Conservation (phyloP, 2,329 filamentous ascomycete genomes). For the Trichoderma koningiopsis region DNA sequence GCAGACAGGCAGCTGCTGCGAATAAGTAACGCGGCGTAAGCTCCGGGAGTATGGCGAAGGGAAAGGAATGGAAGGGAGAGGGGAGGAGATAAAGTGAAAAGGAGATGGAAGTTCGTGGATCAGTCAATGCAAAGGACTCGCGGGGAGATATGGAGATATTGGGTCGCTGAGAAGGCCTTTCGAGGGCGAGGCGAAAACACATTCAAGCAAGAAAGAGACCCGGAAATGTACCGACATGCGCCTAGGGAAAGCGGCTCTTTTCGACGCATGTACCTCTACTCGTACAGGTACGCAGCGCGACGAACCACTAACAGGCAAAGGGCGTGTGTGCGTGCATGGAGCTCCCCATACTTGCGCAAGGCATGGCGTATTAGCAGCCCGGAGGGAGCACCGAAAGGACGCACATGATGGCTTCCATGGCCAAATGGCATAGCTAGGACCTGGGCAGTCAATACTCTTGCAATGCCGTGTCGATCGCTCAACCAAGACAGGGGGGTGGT, state of each 20-base stretch:
- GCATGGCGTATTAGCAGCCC: constrained; percentile 1
- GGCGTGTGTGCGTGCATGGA: not conserved
- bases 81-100: not conserved
- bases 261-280: constrained; percentile 1
- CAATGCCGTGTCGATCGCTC: constrained; percentile 25
- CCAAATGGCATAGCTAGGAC: not conserved
- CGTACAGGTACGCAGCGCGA: constrained; percentile 14
- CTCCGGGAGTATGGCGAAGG: not conserved
- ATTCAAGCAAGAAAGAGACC: constrained; percentile 11
- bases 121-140: constrained; percentile 1
- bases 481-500: not conserved
- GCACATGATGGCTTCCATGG: constrained; percentile 21
- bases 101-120: not conserved
- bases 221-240: constrained; percentile 21
- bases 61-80: not conserved
- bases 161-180: not conserved
- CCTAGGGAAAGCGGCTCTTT: constrained; percentile 9
- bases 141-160: constrained; percentile 9
- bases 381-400: constrained; percentile 6
- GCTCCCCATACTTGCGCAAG: constrained; percentile 3
- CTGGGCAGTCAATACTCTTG: not conserved
- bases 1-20: not conserved
- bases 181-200: constrained; percentile 14
- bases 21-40: not conserved
- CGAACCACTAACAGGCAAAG: constrained; percentile 1